Evolutionary conservation across 345 rosid genomes (phyloP).

Genomic region (Citrus trifoliata): DNA sequence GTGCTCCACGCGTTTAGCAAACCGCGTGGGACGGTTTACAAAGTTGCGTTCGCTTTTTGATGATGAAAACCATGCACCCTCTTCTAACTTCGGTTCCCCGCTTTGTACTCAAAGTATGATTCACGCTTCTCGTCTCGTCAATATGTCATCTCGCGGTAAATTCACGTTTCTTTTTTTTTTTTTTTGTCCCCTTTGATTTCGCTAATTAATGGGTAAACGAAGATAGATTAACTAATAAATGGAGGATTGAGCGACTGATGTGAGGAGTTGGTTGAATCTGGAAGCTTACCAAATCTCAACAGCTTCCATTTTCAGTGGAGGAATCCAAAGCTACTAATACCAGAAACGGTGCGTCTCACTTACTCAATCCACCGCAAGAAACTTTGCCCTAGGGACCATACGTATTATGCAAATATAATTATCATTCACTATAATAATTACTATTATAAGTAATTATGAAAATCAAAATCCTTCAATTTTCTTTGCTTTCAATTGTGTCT

Average conservation of each 20-base stretch:
- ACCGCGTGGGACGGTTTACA: not conserved
- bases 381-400: not conserved
- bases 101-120: conserved; percentile 7
- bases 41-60: not conserved
- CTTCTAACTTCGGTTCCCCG: not conserved
- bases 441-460: no score
- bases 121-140: not conserved
- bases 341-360: conserved; percentile 3
- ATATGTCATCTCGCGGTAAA: conserved; percentile 9
- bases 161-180: not conserved
- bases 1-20: accelerated
- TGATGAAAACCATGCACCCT: conserved; percentile 16
- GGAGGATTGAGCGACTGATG: not conserved
- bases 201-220: not conserved
- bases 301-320: conserved; percentile 7
- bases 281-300: conserved; percentile 22
- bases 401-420: not conserved
- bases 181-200: not conserved
- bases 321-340: conserved; percentile 19
- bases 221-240: not conserved
- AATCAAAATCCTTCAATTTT: no score
- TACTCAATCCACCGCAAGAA: not conserved
- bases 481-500: no score
- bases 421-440: not conserved
- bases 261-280: not conserved